Evolutionary conservation across 495 filamentous ascomycete genomes (phyloP), one percentile per base, ranked within the genome.

Genomic region (Annulohypoxylon nitens): DNA sequence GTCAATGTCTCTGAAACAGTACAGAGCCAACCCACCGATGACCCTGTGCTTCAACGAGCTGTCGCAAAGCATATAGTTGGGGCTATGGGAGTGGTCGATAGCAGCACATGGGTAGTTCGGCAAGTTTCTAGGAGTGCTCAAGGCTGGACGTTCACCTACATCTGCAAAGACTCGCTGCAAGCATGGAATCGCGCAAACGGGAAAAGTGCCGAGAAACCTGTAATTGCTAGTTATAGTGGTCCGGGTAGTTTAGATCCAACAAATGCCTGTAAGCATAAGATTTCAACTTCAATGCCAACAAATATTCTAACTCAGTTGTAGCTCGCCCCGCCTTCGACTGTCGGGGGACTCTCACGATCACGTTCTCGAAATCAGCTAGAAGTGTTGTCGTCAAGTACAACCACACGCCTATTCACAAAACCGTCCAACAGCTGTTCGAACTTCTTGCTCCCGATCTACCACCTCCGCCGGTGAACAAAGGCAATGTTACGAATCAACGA

Each of bases 321-420:
- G 83, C 78, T 57, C 84, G 84, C 26, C 84, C 84, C 36, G 84
- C 84, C 0, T 86, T 86, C 58, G 84, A 86, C 60, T 86, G 84
- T 61, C 80, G 84, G 25, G 84, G 84, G 14, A 80, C 78, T 0
- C 65, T 86, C 9, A 79, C 70, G 14, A 82, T 86, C 41, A 74
- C 79, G 4, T 86, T 86, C 62, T 71, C 78, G 26, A 84, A 77
- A 63, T 78, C 76, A 0, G 75, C 74, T 6, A 80, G 80, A 53
- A 72, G 69, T 26, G 81, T 86, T 23, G 74, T 82, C 37, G 77
- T 85, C 9, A 84, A 84, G 59, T 86, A 86, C 65, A 81, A 82
- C 12, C 84, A 86, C 66, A 84, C 82, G 0, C 82, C 80, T 9
- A 69, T 86, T 34, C 84, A 86, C 61, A 83, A 81, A 67, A 83